phyloP scores from a whole-genome alignment of 2,329 filamentous ascomycete species.

The Ophiostoma quercus region DNA sequence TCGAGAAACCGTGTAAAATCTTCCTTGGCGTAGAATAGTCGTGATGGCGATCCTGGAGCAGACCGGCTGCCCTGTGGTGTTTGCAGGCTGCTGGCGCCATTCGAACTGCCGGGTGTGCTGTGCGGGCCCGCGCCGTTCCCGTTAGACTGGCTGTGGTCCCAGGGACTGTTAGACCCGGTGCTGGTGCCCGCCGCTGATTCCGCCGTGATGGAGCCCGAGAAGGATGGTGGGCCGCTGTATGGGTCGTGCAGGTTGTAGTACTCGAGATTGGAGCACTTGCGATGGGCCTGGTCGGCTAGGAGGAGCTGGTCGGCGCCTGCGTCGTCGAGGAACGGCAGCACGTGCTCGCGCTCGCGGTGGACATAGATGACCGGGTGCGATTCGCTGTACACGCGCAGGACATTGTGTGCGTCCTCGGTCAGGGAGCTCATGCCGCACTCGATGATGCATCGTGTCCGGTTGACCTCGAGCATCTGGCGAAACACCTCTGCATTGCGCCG shows the following conservation, averaged over 20 bases:
- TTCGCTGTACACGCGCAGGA: constrained; percentile 55
- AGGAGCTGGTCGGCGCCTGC: constrained; percentile 54
- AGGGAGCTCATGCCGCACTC: constrained; percentile 63
- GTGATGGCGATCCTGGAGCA: constrained; percentile 43
- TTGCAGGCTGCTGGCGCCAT: background rate
- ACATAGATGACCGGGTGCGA: constrained; percentile 67
- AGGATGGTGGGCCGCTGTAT: constrained; percentile 34
- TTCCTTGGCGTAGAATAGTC: constrained; percentile 54
- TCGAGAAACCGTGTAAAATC: constrained; percentile 57
- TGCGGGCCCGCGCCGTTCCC: background rate
- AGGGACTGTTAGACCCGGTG: constrained; percentile 26
- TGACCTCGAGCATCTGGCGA: constrained; percentile 53
- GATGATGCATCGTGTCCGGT: constrained; percentile 60
- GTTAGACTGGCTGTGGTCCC: constrained; percentile 8
- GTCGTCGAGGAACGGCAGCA: constrained; percentile 53
- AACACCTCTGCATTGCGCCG: constrained; percentile 57
- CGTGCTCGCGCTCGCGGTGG: constrained; percentile 58
- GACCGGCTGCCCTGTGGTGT: constrained; percentile 22
- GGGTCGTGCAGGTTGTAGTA: constrained; percentile 62
- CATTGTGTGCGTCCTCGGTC: constrained; percentile 52
- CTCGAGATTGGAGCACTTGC: constrained; percentile 63
- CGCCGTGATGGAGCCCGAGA: constrained; percentile 24
- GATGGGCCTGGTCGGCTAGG: constrained; percentile 50
- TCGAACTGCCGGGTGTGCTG: background rate
- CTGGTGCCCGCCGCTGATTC: background rate